Evolutionary conservation across 2,329 filamentous ascomycete species (phyloP).

Genomic region (Arthrobotrys musiformis): DNA sequence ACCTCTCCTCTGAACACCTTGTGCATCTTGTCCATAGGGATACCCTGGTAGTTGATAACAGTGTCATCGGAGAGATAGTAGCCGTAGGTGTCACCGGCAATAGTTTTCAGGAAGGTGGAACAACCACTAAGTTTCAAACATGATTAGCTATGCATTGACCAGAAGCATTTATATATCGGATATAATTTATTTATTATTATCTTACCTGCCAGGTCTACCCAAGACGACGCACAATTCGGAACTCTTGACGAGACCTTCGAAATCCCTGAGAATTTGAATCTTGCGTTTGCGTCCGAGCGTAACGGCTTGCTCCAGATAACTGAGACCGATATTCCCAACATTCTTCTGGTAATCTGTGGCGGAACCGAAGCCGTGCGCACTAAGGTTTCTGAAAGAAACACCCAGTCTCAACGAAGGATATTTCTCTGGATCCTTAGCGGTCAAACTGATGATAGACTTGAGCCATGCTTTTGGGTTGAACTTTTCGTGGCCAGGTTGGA

Average conservation of each 20-base stretch:
- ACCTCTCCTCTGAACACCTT: constrained; percentile 74
- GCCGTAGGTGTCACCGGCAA: constrained; percentile 81
- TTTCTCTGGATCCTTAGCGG: constrained; percentile 67
- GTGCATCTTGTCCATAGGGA: constrained; percentile 65
- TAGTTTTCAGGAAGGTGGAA: constrained; percentile 81
- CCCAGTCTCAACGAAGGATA: constrained; percentile 71
- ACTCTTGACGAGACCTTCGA: constrained; percentile 73
- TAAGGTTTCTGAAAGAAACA: constrained; percentile 74
- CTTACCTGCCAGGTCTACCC: constrained; percentile 71
- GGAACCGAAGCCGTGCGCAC: constrained; percentile 73
- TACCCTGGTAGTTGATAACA: constrained; percentile 81
- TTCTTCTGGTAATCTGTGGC: constrained; percentile 62
- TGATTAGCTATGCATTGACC: neutral
- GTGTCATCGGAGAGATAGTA: constrained; percentile 76
- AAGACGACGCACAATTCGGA: constrained; percentile 82
- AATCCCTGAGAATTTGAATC: constrained; percentile 72
- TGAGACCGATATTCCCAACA: constrained; percentile 59
- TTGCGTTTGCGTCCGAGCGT: constrained; percentile 63
- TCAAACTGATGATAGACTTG: constrained; percentile 67
- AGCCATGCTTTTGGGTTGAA: constrained; percentile 54
- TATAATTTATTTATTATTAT: neutral
- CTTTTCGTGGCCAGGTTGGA: constrained; percentile 38
- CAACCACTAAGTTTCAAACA: constrained; percentile 70
- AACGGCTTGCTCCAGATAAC: constrained; percentile 59
- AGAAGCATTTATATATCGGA: neutral